Conservation (phyloP, 345 rosid species). For the Boechera retrofracta region DNA sequence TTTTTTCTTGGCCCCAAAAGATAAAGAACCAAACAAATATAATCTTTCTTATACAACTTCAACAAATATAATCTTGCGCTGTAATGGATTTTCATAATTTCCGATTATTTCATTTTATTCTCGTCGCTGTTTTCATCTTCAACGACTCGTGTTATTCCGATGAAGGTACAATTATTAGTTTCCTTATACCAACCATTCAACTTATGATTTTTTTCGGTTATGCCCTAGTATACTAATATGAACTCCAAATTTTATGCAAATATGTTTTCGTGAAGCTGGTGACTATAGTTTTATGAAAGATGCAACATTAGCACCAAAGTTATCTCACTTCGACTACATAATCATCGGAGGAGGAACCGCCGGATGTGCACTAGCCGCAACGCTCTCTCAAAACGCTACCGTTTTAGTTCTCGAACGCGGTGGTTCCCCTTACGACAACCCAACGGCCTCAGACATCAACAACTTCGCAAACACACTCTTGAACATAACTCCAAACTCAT, state of each 20-base stretch:
- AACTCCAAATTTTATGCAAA: neutral
- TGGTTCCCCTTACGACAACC: constrained; percentile 45
- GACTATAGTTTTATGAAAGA: constrained; percentile 57
- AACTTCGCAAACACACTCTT: constrained; percentile 51
- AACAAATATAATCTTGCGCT: neutral
- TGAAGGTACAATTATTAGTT: constrained; percentile 20
- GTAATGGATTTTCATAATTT: constrained; percentile 6
- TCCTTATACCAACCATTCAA: constrained; percentile 2
- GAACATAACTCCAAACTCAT: constrained; percentile 49
- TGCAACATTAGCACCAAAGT: constrained; percentile 55
- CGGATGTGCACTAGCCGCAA: constrained; percentile 79
- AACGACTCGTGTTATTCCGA: constrained; percentile 33
- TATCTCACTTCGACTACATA: constrained; percentile 60
- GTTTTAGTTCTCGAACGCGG: constrained; percentile 75
- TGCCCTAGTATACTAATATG: neutral
- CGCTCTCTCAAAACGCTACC: constrained; percentile 58
- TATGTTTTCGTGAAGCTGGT: constrained; percentile 19
- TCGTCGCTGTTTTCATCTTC: constrained; percentile 24
- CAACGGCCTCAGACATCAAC: constrained; percentile 47
- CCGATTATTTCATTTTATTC: neutral
- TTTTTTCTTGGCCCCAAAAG: neutral
- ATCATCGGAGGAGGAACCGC: constrained; percentile 78
- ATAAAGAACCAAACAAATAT: neutral
- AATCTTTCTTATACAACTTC: neutral
- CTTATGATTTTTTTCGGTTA: neutral